Base-by-base conservation (phyloP, 495 filamentous ascomycete genomes). In the Penicillium goetzii region DNA sequence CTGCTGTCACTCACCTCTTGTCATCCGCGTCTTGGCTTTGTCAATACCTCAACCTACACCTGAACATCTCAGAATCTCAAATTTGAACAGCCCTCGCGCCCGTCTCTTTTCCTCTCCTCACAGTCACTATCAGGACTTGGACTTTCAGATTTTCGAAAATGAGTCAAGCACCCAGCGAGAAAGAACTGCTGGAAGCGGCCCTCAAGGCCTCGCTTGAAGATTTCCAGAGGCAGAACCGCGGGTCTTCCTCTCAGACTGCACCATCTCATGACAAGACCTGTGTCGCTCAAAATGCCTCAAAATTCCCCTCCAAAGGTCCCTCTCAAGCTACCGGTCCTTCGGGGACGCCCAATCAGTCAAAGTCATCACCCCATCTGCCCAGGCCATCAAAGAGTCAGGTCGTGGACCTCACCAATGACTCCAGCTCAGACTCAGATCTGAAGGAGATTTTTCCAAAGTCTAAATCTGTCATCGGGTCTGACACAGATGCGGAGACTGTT, bases 351-450 rank as follows among this genome's bases (percentile, higher is more conserved):
- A 8, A 30, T 30, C 50, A 32, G 50, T 26, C 41, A 49, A 8
- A 56, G 19, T 3, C 19, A 14, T 53, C 26, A 54, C 5, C 34
- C 45, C 11, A 17, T 19, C 14, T 17, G 19, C 40, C 43, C 36
- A 38, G 23, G 4, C 21, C 45, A 8, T n/a, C 55, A 1, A 49
- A 53, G 19, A 14, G 23, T 14, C 25, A 63, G 25, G 56, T 79
- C 26, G 74, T 82, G 15, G 80, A 82, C 56, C 61, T 82, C 25
- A 81, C 80, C 5, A 68, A 62, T 19, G 74, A 78, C 32, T 74
- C 76, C 0, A 73, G 72, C 43, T 56, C 68, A 49, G 74, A 78
- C 23, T 63, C 65, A 8, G 74, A 78, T 17, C 41, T 76, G 8
- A 19, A 70, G 14, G 64, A 71, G 8, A 32, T 71, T 9, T 73